phyloP scores from a whole-genome alignment of 78 protist genomes.

The Salpingoeca rosetta region DNA sequence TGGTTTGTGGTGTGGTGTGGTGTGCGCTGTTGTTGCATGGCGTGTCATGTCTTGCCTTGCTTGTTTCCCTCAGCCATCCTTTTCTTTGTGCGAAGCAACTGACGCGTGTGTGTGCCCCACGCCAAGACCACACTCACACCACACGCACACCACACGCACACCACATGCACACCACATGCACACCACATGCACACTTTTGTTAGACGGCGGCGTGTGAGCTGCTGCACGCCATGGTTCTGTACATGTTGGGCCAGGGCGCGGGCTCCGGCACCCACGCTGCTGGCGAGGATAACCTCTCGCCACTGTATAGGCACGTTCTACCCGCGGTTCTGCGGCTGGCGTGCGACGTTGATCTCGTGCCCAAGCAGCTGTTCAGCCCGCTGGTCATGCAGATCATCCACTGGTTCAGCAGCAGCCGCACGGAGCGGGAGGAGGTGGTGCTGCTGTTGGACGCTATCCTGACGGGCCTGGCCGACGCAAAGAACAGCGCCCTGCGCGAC shows the following conservation, averaged over 20 bases:
- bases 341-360: constrained; percentile 56
- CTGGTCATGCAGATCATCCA: constrained; percentile 58
- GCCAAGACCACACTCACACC: too few relatives aligned
- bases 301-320: constrained; percentile 31
- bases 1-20: too few relatives aligned
- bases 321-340: constrained; percentile 55
- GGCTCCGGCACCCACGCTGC: not conserved
- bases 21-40: too few relatives aligned
- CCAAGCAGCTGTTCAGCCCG: constrained; percentile 60
- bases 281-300: not conserved
- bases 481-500: constrained; percentile 51
- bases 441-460: constrained; percentile 41
- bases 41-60: too few relatives aligned
- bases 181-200: too few relatives aligned
- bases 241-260: constrained; percentile 42
- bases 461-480: constrained; percentile 38
- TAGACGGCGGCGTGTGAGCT: constrained; percentile 62
- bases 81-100: too few relatives aligned
- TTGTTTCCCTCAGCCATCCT: too few relatives aligned
- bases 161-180: too few relatives aligned
- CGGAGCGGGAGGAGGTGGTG: constrained; percentile 41
- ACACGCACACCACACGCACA: too few relatives aligned
- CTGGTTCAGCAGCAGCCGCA: constrained; percentile 44
- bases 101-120: too few relatives aligned
- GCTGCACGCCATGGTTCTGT: constrained; percentile 55